A percentile compares a stretch with the other conserved stretches of the same genome.
Conservation (phyloP, 768 basidiomycete genomes). For the Mycena galericulata region DNA sequence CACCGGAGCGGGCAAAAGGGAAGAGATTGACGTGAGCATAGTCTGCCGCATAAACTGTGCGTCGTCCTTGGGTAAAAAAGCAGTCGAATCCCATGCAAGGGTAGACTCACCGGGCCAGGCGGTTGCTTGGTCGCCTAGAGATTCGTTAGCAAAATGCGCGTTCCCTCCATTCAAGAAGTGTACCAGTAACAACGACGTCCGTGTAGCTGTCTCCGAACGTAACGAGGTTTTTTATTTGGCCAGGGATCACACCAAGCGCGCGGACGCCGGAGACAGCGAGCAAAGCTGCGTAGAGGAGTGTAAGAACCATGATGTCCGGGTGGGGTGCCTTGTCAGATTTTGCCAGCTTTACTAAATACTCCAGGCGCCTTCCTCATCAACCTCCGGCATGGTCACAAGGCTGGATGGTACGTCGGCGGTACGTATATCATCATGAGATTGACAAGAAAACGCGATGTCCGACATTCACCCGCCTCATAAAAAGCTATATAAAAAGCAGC, state of each 20-base stretch:
- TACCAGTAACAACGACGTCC: constrained; percentile 55
- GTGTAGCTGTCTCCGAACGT: constrained; percentile 79
- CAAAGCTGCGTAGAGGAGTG: neutral
- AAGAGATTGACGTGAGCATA: constrained; percentile 65
- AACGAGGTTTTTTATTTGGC: constrained; percentile 71
- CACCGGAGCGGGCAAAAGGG: constrained; percentile 72
- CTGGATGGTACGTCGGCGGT: too few relatives aligned
- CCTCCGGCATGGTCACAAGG: too few relatives aligned
- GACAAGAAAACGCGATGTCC: too few relatives aligned
- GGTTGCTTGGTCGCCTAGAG: constrained; percentile 52
- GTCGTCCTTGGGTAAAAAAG: neutral
- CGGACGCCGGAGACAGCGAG: neutral
- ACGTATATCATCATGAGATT: too few relatives aligned
- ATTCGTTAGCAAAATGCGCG: too few relatives aligned
- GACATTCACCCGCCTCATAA: too few relatives aligned
- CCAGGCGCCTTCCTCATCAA: too few relatives aligned
- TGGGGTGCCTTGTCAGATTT: too few relatives aligned
- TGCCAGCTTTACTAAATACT: too few relatives aligned
- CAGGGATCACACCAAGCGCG: constrained; percentile 45
- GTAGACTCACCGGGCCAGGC: constrained; percentile 60
- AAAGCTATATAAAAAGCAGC: too few relatives aligned
- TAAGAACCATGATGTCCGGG: neutral
- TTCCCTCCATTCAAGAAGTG: neutral
- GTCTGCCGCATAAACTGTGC: constrained; percentile 60
- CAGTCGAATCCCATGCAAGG: neutral